Base-by-base conservation (phyloP, 176 grass and related monocot genomes). In the Pontederia paniculata region DNA sequence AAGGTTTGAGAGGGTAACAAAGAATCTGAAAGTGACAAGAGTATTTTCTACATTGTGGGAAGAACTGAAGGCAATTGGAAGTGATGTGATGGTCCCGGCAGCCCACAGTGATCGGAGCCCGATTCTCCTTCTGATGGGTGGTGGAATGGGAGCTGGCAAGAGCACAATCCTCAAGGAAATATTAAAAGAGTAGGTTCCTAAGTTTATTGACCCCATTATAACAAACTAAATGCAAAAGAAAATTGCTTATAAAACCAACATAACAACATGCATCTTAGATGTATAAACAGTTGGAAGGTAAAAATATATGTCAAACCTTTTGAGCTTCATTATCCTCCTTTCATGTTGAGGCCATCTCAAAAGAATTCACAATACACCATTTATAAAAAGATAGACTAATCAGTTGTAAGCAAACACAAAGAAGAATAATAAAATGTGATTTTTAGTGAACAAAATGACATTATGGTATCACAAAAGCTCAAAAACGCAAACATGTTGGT, bases 131-230 rank as follows among this genome's bases (percentile, higher is more conserved):
- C 75, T 98, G 7, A 98, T 91, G 93, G 93, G 93, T 49, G 93
- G 93, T 14, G 93, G 93, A 58, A 98, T 98, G 93, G 93, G 86
- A 5, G 87, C 86, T 21, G 93, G 86, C 72, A 98, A 98, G 77
- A 98, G 93, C 80, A 98, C 93, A 20, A 80, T 88, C 21, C 80
- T 98, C 60, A 88, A 84, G 14, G 74, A 88, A 23, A 88, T 91
- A 58, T 72, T 91, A 28, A 80, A 84, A 51, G 93, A 88, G 93
- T 91, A 66, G 73, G 84, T 76, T 42, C 45, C 23, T 12, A 0
- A 12, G 1, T 57, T 60, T 12, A 8, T 18, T 17, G 17, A 65
- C 3, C 19, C 15, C 25, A 16, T 9, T 11, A 47, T 7, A 13
- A 56, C 7, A 8, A 6, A 13, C 54, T n/a, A 19, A 21, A 7